Base-by-base conservation (phyloP, 345 rosid species). In the Melaleuca quinquenervia region DNA sequence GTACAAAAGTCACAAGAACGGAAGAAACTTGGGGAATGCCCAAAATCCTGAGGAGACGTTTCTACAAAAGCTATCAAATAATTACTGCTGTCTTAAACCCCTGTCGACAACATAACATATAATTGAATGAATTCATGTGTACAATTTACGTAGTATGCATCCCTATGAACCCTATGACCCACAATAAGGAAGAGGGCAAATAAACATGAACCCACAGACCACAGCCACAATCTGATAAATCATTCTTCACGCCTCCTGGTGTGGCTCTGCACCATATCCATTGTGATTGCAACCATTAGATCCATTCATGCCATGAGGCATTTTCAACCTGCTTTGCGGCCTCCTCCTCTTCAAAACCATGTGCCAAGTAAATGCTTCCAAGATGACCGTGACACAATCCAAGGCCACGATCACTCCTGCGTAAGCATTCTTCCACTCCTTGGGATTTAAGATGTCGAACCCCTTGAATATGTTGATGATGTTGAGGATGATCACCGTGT, bases 391-490 rank as follows among this genome's bases (percentile, higher is more conserved):
- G 48, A 50, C 56, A 80, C 85, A 45, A 74, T 83, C 92, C 85
- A 93, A 60, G 60, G 88, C 93, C 6, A 84, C 89, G 41, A 94
- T 82, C 21, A 92, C 84, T 1, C 91, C 93, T 13, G 90, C 91
- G 91, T 95, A 97, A 6, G 95, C 98, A 76, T 93, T 84, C 91
- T 86, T 96, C 99, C 99, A 96, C 83, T 94, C 89, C 3, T 86
- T 93, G 2, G 99, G 98, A 16, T 90, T 88, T 90, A 96, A 84
- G 87, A 96, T 95, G 84, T 86, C 84, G 52, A 96, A 88, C 26
- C 99, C 99, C 90, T 91, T 91, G 91, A 94, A 96, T 36, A 95
- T 92, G 88, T 98, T 98, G 82, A 92, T 41, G 84, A 93, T 88
- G 58, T 93, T 88, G 3, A 98, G 92, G 84, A 90, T 86, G 84